Evolutionary conservation across 768 basidiomycete genomes (phyloP), one percentile per base, ranked within the genome.

Genomic region (Boletus rufocinnamomeus): DNA sequence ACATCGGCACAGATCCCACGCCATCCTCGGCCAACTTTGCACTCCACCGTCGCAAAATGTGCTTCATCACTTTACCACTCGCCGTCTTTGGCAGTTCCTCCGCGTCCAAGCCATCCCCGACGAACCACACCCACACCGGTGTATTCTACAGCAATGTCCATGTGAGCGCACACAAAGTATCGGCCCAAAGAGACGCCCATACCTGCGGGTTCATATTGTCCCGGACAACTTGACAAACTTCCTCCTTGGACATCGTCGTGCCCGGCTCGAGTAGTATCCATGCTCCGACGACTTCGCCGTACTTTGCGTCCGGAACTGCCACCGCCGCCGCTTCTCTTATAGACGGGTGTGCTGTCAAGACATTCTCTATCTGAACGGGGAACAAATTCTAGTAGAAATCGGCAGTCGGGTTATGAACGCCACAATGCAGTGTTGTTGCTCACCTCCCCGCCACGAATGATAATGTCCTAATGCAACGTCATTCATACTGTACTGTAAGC

Each of bases 31-130:
- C 83, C 41, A 88, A 66, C 9, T 82, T 79, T 44, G 75, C 78
- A 67, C 86, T 83, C 91, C 90, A 91, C 23, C 77, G 73, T 32
- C 91, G 77, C 46, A 94, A 69, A 4, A 92, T 67, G 68, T 91
- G 89, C 74, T 93, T 94, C 86, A 84, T 84, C 44, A 94, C 85
- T 70, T 94, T 94, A 41, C 91, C 91, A 62, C 91, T 93, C 16
- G 88, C 91, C 11, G 92, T 94, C 77, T 90, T 92, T 1, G 92
- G 91, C 9, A 93, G 69, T 61, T 90, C 86, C 10, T 67, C 71
- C 9, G 77, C 74, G 2, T 71, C 72, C 1, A 81, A 83, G 46
- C 87, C 87, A 64, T 91, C 87, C 16, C 85, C 87, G 1, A 89
- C 61, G 60, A 92, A 92, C 88, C 91, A 94, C 4, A 93, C 84